A percentile compares a stretch with the other conserved stretches of the same genome.
These are phyloP conservation scores for Plasmodium fragile DNA, from an alignment of 169 alveolate species.

Conservation along the genomic window DNA sequence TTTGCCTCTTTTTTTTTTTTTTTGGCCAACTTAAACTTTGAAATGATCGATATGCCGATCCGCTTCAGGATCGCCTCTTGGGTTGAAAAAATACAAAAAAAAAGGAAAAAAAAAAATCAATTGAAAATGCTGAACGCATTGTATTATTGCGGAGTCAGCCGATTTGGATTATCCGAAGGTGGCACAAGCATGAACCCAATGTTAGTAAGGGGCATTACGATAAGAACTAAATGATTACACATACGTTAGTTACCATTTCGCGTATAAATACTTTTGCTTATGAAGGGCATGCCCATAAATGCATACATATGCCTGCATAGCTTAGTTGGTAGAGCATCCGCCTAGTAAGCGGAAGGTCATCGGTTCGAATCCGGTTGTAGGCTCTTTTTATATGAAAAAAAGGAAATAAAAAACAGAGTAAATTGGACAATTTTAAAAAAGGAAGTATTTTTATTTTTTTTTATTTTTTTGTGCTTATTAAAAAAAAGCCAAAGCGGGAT, in stretches of 20 bases:
- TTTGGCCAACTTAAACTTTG: neutral
- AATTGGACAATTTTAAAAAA: too few species aligned
- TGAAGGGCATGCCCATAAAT: neutral
- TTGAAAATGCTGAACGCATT: neutral
- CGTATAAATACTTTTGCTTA: neutral
- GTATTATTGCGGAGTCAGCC: neutral
- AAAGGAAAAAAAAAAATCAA: neutral
- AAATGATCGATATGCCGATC: neutral
- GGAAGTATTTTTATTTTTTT: too few species aligned
- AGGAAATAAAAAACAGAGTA: neutral
- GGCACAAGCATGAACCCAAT: neutral
- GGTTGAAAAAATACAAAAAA: neutral
- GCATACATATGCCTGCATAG: slow-evolving; percentile 82
- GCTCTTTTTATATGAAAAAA: slow-evolving; percentile 19
- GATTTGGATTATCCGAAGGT: neutral
- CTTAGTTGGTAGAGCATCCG: slow-evolving; percentile 91
- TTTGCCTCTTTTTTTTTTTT: neutral
- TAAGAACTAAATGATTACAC: neutral
- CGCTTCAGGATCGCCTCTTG: neutral
- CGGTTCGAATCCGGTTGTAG: slow-evolving; percentile 88
- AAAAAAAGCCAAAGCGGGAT: neutral
- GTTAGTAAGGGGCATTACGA: neutral
- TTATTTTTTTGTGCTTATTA: too few species aligned
- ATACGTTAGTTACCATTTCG: neutral
- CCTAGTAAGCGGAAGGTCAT: slow-evolving; percentile 91